Conservation (phyloP, 225 moss, liverwort and hornwort species). For the Neckera pumila region DNA sequence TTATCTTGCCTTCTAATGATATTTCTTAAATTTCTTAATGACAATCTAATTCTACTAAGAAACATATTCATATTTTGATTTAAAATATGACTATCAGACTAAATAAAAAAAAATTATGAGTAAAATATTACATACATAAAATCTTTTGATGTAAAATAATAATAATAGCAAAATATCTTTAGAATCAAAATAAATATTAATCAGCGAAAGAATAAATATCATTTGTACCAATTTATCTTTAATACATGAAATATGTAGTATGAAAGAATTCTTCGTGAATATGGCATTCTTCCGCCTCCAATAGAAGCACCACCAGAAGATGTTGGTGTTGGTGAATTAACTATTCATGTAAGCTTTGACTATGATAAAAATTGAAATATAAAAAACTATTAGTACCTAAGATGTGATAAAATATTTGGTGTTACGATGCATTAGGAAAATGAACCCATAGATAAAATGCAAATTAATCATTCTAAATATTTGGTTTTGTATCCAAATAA, state of each 20-base stretch:
- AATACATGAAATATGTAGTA: slow-evolving; percentile 16
- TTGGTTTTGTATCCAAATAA: not conserved
- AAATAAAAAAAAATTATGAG: too few species aligned
- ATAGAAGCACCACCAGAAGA: not conserved
- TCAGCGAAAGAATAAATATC: too few species aligned
- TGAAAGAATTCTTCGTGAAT: slow-evolving; percentile 43
- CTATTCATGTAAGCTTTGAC: slow-evolving; percentile 12
- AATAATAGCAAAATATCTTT: not conserved
- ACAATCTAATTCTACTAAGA: not conserved
- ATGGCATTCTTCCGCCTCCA: slow-evolving; percentile 10
- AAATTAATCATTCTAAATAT: not conserved
- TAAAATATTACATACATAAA: too few species aligned
- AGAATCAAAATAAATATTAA: rapidly evolving
- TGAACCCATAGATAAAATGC: not conserved
- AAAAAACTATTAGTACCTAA: too few species aligned
- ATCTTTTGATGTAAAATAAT: not conserved
- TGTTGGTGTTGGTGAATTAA: slow-evolving; percentile 51
- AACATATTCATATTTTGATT: not conserved
- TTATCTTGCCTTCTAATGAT: not conserved
- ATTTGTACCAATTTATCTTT: too few species aligned
- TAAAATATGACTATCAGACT: not conserved
- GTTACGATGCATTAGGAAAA: rapidly evolving
- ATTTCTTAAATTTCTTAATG: not conserved
- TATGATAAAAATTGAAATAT: too few species aligned
- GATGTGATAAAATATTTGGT: too few species aligned